These are phyloP conservation scores for Candida insectorum DNA, from an alignment of 805 yeast species.

Conservation along the genomic window DNA sequence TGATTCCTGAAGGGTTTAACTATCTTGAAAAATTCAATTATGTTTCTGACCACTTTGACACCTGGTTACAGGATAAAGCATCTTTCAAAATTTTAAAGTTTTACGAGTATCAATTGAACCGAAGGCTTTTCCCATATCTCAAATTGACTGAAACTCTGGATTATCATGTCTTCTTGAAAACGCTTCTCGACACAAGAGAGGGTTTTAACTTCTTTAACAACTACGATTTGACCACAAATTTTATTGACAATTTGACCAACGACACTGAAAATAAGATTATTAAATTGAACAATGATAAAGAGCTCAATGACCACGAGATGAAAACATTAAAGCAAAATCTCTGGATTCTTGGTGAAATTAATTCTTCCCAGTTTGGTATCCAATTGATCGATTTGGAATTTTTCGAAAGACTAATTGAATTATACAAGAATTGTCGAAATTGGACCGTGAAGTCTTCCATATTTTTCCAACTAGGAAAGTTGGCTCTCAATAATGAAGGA, in stretches of 20 bases:
- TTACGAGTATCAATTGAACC: constrained; percentile 40
- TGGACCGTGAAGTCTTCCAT: constrained; percentile 74
- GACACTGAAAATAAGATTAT: constrained; percentile 5
- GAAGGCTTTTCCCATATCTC: constrained; percentile 22
- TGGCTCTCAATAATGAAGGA: constrained; percentile 73
- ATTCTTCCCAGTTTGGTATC: constrained; percentile 69
- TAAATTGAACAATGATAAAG: not conserved
- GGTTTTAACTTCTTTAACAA: constrained; percentile 58
- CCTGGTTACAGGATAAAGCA: constrained; percentile 53
- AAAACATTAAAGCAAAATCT: constrained; percentile 61
- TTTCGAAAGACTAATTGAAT: constrained; percentile 36
- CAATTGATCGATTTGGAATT: constrained; percentile 30
- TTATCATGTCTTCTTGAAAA: constrained; percentile 56
- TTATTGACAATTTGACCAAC: constrained; percentile 7
- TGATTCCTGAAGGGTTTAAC: constrained; percentile 66
- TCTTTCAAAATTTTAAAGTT: constrained; percentile 45
- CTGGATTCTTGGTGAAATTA: constrained; percentile 87
- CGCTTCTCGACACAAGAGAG: constrained; percentile 73
- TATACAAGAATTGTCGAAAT: constrained; percentile 27
- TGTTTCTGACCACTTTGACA: constrained; percentile 60
- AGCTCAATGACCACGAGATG: constrained; percentile 4
- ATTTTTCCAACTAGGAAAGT: constrained; percentile 71
- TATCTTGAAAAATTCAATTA: constrained; percentile 58
- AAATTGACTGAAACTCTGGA: constrained; percentile 4
- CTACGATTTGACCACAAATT: constrained; percentile 5